phyloP scores from a whole-genome alignment of 2,329 filamentous ascomycete species.

The Lachnellula subtilissima region DNA sequence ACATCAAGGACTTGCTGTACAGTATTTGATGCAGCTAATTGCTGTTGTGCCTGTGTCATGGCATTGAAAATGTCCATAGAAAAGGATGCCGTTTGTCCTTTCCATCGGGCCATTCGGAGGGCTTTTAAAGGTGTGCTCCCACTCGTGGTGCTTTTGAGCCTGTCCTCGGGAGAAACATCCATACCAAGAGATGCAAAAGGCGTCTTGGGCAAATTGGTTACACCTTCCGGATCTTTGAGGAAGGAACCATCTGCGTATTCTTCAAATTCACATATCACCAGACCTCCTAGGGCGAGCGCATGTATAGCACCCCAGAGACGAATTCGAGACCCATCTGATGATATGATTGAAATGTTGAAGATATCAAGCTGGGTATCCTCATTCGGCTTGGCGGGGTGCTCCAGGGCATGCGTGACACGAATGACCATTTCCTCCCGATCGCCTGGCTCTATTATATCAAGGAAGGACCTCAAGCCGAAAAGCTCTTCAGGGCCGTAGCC shows the following conservation, averaged over 20 bases:
- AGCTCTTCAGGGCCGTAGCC: slow-evolving; percentile 20
- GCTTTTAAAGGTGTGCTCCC: slow-evolving; percentile 17
- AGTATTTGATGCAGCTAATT: slow-evolving; percentile 11
- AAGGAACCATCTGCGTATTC: slow-evolving; percentile 18
- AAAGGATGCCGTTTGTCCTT: slow-evolving; percentile 9
- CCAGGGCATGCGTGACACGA: slow-evolving; percentile 16
- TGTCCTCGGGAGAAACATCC: slow-evolving; percentile 15
- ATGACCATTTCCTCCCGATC: slow-evolving; percentile 16
- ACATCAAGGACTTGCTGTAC: slow-evolving; percentile 19
- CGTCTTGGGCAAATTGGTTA: slow-evolving; percentile 7
- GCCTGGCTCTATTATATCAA: slow-evolving; percentile 17
- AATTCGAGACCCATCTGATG: slow-evolving; percentile 5
- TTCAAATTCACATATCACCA: slow-evolving; percentile 25
- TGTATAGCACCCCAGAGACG: slow-evolving; percentile 25
- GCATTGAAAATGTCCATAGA: slow-evolving; percentile 24
- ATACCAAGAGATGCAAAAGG: slow-evolving; percentile 7
- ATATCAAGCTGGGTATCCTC: slow-evolving; percentile 19
- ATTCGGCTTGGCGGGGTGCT: neutral
- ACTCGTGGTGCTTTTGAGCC: slow-evolving; percentile 17
- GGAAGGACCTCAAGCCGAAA: slow-evolving; percentile 18
- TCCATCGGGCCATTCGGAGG: slow-evolving; percentile 15
- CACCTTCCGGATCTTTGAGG: slow-evolving; percentile 9
- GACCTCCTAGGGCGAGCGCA: slow-evolving; percentile 9
- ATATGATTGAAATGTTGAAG: slow-evolving; percentile 12
- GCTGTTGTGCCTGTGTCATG: slow-evolving; percentile 20